Percentiles rank a stretch among this genome's conserved stretches.
These are phyloP conservation scores for Aplosporella prunicola DNA, from an alignment of 2,329 filamentous ascomycete species.

Conservation along the genomic window DNA sequence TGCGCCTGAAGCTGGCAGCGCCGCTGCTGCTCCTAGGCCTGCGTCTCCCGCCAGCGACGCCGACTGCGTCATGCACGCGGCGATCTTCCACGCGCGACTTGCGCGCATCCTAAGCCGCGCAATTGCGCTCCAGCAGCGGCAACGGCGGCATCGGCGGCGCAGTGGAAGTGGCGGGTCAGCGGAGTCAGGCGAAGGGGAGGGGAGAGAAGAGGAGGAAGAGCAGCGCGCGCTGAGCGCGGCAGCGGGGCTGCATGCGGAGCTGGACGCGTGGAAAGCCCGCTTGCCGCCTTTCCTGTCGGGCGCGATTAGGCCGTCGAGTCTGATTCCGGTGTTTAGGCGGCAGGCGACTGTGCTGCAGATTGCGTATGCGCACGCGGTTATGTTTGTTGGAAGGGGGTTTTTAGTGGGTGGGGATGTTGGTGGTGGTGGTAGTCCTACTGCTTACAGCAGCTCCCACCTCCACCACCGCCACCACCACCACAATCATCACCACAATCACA, in stretches of 20 bases:
- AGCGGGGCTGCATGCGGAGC: constrained; percentile 28
- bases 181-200: no score
- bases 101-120: constrained; percentile 11
- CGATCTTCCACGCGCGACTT: constrained; percentile 38
- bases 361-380: constrained; percentile 24
- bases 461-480: no score
- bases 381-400: no score
- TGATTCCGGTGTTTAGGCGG: constrained; percentile 36
- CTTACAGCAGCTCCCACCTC: no score
- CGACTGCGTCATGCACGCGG: constrained; percentile 44
- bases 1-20: no score
- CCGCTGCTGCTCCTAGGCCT: no score
- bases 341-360: constrained; percentile 6
- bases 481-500: no score
- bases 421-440: no score
- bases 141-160: no score
- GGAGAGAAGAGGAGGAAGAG: no score
- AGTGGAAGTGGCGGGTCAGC: no score
- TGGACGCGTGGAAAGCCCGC: constrained; percentile 24
- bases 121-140: constrained; percentile 18
- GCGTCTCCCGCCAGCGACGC: constrained; percentile 15
- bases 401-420: no score
- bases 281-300: constrained; percentile 36
- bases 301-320: constrained; percentile 35
- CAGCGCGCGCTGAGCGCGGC: constrained; percentile 25